Base-by-base conservation (phyloP, 371 early-diverging fungal species). In the Mucor irregularis region DNA sequence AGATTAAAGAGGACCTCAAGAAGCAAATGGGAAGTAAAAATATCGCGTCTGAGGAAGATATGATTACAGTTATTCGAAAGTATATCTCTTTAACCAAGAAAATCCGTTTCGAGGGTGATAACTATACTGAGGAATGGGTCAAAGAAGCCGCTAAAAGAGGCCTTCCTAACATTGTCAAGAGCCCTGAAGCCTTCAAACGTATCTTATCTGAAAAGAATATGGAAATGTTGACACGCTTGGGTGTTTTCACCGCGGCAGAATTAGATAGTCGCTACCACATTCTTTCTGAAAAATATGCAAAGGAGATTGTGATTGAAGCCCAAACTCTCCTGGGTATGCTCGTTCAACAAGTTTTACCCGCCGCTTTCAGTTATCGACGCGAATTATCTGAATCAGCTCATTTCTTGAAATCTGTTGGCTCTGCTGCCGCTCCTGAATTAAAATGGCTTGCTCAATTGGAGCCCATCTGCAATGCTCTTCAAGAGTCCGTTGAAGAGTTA, bases 101-200 rank as follows among this genome's bases (percentile, higher is more conserved):
- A 55, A 84, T 97, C 66, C 89, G 97, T 62, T 99, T 99, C 76
- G 98, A 99, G 73, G 96, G 95, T 58, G 95, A 99, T 83, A 90
- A 90, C 78, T 98, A 98, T 78, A 84, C 90, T 10, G 86, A 84
- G 17, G 86, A 80, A 42, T 93, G 94, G 94, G 77, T 80, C 19
- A 49, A 76, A 42, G 92, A 91, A 73, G 93, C 93, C 29, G 86
- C 78, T 60, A 76, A 74, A 67, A 93, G 98, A 69, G 97, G 98
- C 11, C 81, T 98, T 50, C 91, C 92, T 74, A 97, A 96, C 84
- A 92, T 97, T 77, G 79, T 74, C 68, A 83, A 86, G 53, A 85
- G 89, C 60, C 90, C 94, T 37, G 94, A 86, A 56, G 96, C 98
- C n/a, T 96, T 93, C 83, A 65, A 71, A 24, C 84, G 90, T 66